phyloP scores from a whole-genome alignment of 2,329 filamentous ascomycete species.

The Nemania sp. region DNA sequence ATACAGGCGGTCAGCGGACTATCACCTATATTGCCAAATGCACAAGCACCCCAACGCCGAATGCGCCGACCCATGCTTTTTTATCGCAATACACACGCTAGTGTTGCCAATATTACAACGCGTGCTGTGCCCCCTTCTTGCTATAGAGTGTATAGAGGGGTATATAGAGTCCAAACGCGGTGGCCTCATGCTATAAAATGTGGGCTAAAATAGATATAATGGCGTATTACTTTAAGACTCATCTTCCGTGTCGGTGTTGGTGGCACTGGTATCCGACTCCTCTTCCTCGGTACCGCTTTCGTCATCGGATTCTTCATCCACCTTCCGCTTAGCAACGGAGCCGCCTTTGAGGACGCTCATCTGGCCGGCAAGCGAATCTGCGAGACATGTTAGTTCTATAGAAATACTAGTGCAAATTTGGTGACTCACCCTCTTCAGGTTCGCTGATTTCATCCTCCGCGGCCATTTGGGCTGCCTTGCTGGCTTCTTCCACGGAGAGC shows the following conservation, averaged over 20 bases:
- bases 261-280: constrained; percentile 73
- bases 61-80: constrained; percentile 38
- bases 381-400: constrained; percentile 45
- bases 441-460: constrained; percentile 97
- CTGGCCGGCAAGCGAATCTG: constrained; percentile 76
- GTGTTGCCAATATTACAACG: constrained; percentile 27
- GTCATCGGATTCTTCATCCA: constrained; percentile 73
- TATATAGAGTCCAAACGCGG: constrained; percentile 12
- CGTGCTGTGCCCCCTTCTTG: constrained; percentile 11
- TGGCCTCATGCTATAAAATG: background rate
- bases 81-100: constrained; percentile 22
- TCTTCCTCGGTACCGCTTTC: constrained; percentile 87
- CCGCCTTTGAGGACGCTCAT: constrained; percentile 88
- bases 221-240: constrained; percentile 57
- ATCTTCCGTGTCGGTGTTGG: constrained; percentile 76
- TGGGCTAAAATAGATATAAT: background rate
- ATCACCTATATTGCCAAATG: constrained; percentile 24
- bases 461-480: constrained; percentile 82
- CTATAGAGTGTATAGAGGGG: constrained; percentile 10
- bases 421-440: constrained; percentile 89
- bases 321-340: constrained; percentile 64
- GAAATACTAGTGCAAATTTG: constrained; percentile 12
- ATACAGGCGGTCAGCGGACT: background rate
- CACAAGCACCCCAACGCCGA: constrained; percentile 30
- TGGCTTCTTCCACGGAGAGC: constrained; percentile 87